Conservation (phyloP, 2,329 filamentous ascomycete species). For the Arthrobotrys megalospora region DNA sequence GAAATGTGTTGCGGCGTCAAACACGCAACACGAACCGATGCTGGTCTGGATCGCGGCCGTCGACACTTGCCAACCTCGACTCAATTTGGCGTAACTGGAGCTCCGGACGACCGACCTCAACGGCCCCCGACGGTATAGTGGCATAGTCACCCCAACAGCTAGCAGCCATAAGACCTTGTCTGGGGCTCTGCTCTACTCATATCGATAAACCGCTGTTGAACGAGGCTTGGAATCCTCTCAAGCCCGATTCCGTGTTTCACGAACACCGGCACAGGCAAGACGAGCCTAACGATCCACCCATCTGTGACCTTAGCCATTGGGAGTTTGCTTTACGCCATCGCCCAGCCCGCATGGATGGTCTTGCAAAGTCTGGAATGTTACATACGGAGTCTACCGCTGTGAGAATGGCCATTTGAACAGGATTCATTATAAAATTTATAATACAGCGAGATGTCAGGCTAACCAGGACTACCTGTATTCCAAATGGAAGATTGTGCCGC, state of each 20-base stretch:
- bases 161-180: not conserved
- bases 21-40: constrained; percentile 12
- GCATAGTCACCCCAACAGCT: not conserved
- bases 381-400: constrained; percentile 7
- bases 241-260: constrained; percentile 52
- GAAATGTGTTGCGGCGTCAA: constrained; percentile 21
- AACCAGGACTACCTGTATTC: constrained; percentile 16
- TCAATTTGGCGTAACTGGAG: no score
- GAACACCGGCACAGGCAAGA: constrained; percentile 20
- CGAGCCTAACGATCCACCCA: constrained; percentile 41
- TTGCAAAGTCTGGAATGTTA: constrained; percentile 2
- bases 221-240: constrained; percentile 45
- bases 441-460: constrained; percentile 25
- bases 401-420: not conserved
- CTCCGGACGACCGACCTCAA: no score
- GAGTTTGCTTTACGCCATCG: constrained; percentile 30
- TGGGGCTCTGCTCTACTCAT: constrained; percentile 20
- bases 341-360: constrained; percentile 12
- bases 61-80: not conserved
- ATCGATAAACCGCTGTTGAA: constrained; percentile 21
- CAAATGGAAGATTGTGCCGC: constrained; percentile 17
- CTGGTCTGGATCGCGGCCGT: not conserved
- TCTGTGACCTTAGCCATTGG: constrained; percentile 30
- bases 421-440: constrained; percentile 32
- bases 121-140: no score